Evolutionary conservation across 2,329 filamentous ascomycete genomes (phyloP), one percentile per base, ranked within the genome.

Genomic region (Penicillium sp.): DNA sequence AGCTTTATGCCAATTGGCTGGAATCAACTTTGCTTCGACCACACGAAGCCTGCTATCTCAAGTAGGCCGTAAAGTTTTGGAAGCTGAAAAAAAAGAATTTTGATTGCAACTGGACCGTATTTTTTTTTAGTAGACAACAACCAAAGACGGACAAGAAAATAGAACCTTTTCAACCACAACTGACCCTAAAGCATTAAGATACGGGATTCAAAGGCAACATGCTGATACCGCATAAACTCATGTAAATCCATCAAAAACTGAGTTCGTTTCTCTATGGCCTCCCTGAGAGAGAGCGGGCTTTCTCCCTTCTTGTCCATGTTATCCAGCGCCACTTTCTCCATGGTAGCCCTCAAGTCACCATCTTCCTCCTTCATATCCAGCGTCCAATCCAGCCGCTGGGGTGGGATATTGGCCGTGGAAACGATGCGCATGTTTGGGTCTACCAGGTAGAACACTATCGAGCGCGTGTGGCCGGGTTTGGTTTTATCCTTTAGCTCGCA

Each of bases 401-500:
- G 74, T 3, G 76, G 74, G 0, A 78, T 67, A 42, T 79, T 76
- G 1, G 68, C 67, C 0, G 73, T 78, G 3, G 66, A 80, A 15
- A 78, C 67, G 34, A 83, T 71, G 9, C 73, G 70, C 7, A 67
- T 60, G 26, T 72, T 61, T 0, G 80, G 80, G 47, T 84, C 79
- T 2, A 84, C 70, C 3, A 84, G 70, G 56, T 74, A 81, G 25
- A 84, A 67, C 0, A 73, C 74, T 0, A 83, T 54, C 32, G 79
- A 71, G 41, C 75, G 74, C 6, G 72, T 62, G 45, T 78, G 71
- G 1, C 79, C 80, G 0, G 74, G 70, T 46, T 71, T 73, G 0
- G 69, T 70, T 2, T 57, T 57, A 47, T 84, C 75, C 28, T 59
- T 53, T 10, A 81, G 67, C 20, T 65, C 47, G 58, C 80, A 77